Evolutionary conservation across 345 rosid genomes (phyloP).

Genomic region (Noccaea bulbosa): DNA sequence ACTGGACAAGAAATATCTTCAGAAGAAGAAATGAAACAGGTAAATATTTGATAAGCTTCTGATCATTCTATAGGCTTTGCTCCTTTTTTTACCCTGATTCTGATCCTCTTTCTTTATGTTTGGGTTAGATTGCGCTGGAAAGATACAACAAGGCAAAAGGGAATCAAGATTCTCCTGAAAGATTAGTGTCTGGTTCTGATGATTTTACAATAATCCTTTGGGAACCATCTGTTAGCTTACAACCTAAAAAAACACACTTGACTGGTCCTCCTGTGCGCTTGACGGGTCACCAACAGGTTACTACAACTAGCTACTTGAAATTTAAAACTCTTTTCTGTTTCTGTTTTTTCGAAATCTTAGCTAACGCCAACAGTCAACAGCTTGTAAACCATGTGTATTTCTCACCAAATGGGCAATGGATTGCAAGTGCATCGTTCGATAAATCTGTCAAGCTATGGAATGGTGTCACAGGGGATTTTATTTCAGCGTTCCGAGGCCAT

Average conservation of each 20-base stretch:
- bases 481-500: constrained; percentile 88
- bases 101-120: constrained; percentile 14
- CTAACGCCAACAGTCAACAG: constrained; percentile 46
- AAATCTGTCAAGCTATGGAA: constrained; percentile 92
- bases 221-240: constrained; percentile 87
- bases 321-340: not conserved
- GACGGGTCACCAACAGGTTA: constrained; percentile 93
- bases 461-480: constrained; percentile 81
- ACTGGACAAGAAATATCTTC: constrained; percentile 69
- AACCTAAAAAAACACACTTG: constrained; percentile 51
- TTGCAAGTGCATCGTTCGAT: constrained; percentile 97
- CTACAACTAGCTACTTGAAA: not conserved
- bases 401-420: constrained; percentile 97
- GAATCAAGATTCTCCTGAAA: constrained; percentile 60
- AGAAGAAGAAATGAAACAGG: constrained; percentile 90
- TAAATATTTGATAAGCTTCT: constrained; percentile 16
- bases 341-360: not conserved
- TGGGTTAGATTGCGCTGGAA: constrained; percentile 63
- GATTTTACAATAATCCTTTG: constrained; percentile 95
- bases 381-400: constrained; percentile 92
- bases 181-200: constrained; percentile 96
- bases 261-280: constrained; percentile 43
- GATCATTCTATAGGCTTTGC: no score
- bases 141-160: constrained; percentile 86
- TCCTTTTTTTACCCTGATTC: constrained; percentile 14